Evolutionary conservation across 169 alveolate species (phyloP), one percentile per base, ranked within the genome.

Genomic region (Besnoitia besnoiti): DNA sequence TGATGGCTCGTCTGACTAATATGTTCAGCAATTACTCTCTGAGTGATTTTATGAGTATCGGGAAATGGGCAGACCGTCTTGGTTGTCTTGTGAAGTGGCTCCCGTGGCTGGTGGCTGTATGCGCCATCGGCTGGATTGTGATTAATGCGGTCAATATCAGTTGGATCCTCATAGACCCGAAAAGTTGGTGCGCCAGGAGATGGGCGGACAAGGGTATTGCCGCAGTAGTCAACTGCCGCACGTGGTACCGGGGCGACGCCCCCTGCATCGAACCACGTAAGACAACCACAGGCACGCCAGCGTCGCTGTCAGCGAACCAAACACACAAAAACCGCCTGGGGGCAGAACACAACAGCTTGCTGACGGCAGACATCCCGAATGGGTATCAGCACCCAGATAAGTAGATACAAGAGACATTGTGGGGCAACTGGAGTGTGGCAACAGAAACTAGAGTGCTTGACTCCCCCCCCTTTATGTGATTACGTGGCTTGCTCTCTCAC

Each of bases 21-120:
- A 92, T 96, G 94, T 95, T 96, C 89, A 94, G 97, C 75, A 95
- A 96, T 89, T 96, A 94, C 77, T 94, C 98, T 37, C 85, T 96
- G 79, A 96, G 97, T 61, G 97, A 96, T 82, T 95, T 96, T 89
- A 96, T 96, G 98, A 67, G 96, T 33, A 84, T 95, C 77, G 98
- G 97, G 42, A 79, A 94, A 59, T 94, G 97, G 96, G 90, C 95
- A 76, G 93, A 95, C 82, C 85, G 94, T 61, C 94, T 96, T 12
- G 98, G 98, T 51, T 96, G 97, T 91, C 92, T 96, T 42, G 97
- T 96, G 27, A 96, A 96, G 89, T 96, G 98, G 98, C 59, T 96
- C 46, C 98, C 98, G 30, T 95, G 98, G 98, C 90, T 75, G 7
- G 49, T 95, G 44, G 96, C 97, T n/a, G 42, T 90, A 39, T 75